Percentiles rank a stretch among this genome's conserved stretches.
Conservation (phyloP, 768 basidiomycete species). For the Lentinula sp. region DNA sequence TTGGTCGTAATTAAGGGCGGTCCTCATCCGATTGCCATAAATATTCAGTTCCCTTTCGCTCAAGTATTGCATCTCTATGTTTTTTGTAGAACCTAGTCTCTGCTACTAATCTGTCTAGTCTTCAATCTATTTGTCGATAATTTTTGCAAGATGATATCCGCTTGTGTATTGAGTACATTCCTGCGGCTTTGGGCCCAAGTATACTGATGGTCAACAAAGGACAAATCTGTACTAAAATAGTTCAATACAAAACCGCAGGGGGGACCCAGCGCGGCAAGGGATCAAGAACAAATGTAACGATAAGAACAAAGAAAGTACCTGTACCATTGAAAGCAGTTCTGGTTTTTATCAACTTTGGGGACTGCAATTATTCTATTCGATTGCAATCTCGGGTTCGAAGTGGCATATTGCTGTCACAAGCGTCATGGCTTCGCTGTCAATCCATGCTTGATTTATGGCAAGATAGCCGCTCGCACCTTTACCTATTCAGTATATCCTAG, state of each 20-base stretch:
- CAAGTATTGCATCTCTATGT: neutral
- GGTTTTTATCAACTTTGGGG: too few species aligned
- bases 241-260: too few species aligned
- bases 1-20: neutral
- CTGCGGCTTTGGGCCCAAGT: too few species aligned
- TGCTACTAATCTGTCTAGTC: neutral
- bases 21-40: neutral
- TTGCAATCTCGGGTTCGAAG: neutral
- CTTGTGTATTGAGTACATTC: too few species aligned
- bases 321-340: too few species aligned
- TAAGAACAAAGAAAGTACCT: too few species aligned
- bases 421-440: neutral
- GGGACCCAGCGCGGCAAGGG: too few species aligned
- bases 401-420: neutral
- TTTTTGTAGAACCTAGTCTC: neutral
- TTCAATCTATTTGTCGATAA: neutral
- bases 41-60: neutral
- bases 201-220: too few species aligned
- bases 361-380: too few species aligned
- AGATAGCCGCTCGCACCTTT: neutral
- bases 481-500: neutral
- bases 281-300: too few species aligned
- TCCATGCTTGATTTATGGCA: neutral
- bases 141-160: too few species aligned
- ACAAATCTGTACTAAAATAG: too few species aligned